These are phyloP conservation scores for Amaranthus tricolor DNA, from an alignment of 179 eudicot species.

Conservation along the genomic window DNA sequence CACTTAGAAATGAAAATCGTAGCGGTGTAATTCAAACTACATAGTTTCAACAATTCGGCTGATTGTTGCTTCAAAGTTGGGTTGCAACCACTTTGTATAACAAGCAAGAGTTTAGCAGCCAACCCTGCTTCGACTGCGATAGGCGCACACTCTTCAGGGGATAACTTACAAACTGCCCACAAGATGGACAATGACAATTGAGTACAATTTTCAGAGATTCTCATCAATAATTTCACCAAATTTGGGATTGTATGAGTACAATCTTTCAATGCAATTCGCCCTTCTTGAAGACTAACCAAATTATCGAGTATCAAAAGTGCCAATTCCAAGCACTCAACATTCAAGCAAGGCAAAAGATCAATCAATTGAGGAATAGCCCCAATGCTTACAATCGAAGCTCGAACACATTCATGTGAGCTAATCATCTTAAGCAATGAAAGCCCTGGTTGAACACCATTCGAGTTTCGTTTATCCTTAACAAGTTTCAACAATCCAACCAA, in stretches of 20 bases:
- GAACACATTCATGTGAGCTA: conserved; percentile 46
- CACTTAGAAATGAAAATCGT: conserved; percentile 86
- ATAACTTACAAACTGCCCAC: conserved; percentile 66
- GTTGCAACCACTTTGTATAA: conserved; percentile 87
- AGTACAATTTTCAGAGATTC: conserved; percentile 77
- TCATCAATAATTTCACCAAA: conserved; percentile 69
- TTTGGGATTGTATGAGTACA: conserved; percentile 54
- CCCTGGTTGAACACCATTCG: conserved; percentile 58
- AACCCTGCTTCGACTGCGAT: conserved; percentile 82
- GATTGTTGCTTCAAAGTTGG: conserved; percentile 74
- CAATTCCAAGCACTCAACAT: conserved; percentile 60
- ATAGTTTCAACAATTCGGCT: conserved; percentile 82
- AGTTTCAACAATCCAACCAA: conserved; percentile 79
- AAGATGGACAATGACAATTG: conserved; percentile 71
- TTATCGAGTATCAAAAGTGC: conserved; percentile 55
- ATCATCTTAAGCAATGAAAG: conserved; percentile 61
- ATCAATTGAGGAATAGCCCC: conserved; percentile 75
- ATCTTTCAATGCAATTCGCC: conserved; percentile 59
- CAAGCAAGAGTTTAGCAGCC: conserved; percentile 82
- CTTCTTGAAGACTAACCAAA: conserved; percentile 49
- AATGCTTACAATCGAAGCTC: conserved; percentile 59
- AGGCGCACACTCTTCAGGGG: conserved; percentile 79
- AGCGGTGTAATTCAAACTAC: conserved; percentile 75
- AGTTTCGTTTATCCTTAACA: conserved; percentile 68
- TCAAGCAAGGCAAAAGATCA: conserved; percentile 60